Conservation (phyloP, 2,329 filamentous ascomycete genomes). For the Fusarium vanettenii region DNA sequence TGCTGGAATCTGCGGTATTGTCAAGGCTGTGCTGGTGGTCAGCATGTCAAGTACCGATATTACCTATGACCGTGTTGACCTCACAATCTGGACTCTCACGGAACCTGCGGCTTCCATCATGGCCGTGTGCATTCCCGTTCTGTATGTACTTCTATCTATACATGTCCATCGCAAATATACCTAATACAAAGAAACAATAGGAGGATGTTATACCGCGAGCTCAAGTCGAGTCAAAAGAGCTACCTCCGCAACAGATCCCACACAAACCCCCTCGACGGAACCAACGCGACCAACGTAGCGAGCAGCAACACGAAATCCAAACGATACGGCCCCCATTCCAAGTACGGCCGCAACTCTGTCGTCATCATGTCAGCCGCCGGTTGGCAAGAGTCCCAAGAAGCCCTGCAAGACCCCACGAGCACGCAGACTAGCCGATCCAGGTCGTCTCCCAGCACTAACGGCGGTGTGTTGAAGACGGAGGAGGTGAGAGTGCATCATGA, state of each 20-base stretch:
- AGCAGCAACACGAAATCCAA: constrained; percentile 28
- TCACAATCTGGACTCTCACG: constrained; percentile 51
- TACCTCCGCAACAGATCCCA: constrained; percentile 40
- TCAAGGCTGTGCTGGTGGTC: constrained; percentile 49
- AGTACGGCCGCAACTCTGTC: constrained; percentile 46
- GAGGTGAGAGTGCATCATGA: constrained; percentile 45
- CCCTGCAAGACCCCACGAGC: constrained; percentile 39
- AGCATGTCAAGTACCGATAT: constrained; percentile 48
- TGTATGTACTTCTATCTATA: constrained; percentile 38
- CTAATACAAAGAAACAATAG: constrained; percentile 36
- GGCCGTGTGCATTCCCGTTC: constrained; percentile 49
- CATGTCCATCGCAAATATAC: not conserved
- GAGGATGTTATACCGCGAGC: constrained; percentile 49
- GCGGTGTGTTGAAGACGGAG: constrained; percentile 47
- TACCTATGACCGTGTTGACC: constrained; percentile 49
- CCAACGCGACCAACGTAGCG: constrained; percentile 5
- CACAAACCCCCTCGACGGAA: constrained; percentile 15
- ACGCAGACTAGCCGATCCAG: constrained; percentile 1
- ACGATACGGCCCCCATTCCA: constrained; percentile 28
- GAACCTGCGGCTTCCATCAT: constrained; percentile 52
- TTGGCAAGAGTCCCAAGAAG: constrained; percentile 50
- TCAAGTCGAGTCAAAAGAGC: constrained; percentile 46
- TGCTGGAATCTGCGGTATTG: constrained; percentile 48
- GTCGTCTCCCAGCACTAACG: constrained; percentile 5
- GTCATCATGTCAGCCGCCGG: constrained; percentile 47